These are phyloP conservation scores for Saccharomycopsis fermentans DNA, from an alignment of 805 yeast species.

Conservation along the genomic window DNA sequence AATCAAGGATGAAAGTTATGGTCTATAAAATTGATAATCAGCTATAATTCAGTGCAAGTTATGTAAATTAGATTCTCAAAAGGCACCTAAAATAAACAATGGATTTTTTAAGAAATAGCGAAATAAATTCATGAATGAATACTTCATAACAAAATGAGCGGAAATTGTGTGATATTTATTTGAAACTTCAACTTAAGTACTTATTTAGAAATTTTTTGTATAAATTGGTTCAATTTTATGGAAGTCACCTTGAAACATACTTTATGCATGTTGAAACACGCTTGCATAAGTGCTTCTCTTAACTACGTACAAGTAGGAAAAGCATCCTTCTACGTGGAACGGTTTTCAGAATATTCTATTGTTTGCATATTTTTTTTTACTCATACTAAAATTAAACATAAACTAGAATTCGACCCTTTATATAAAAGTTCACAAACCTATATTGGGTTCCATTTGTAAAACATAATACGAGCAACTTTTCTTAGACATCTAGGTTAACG, in stretches of 20 bases:
- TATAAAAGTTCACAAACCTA: not conserved
- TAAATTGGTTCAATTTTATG: not conserved
- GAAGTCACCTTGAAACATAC: not conserved
- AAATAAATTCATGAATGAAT: not conserved
- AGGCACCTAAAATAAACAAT: not conserved
- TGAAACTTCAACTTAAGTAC: not conserved
- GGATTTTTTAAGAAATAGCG: no score
- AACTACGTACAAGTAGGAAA: not conserved
- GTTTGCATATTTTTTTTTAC: not conserved
- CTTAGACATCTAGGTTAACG: not conserved
- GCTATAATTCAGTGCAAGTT: not conserved
- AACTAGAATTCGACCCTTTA: not conserved
- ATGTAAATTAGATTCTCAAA: not conserved
- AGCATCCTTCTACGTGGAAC: not conserved
- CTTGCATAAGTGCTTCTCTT: not conserved
- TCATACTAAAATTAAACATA: not conserved
- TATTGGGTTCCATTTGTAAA: not conserved
- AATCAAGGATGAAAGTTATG: not conserved
- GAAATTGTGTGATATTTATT: not conserved
- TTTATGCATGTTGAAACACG: conserved; percentile 1
- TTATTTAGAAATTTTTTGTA: not conserved
- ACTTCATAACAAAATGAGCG: not conserved
- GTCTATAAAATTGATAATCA: not conserved
- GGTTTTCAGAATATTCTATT: not conserved
- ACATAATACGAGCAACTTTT: not conserved